These are phyloP conservation scores for Psilocybe sp. DNA, from an alignment of 768 basidiomycete species.

Conservation along the genomic window DNA sequence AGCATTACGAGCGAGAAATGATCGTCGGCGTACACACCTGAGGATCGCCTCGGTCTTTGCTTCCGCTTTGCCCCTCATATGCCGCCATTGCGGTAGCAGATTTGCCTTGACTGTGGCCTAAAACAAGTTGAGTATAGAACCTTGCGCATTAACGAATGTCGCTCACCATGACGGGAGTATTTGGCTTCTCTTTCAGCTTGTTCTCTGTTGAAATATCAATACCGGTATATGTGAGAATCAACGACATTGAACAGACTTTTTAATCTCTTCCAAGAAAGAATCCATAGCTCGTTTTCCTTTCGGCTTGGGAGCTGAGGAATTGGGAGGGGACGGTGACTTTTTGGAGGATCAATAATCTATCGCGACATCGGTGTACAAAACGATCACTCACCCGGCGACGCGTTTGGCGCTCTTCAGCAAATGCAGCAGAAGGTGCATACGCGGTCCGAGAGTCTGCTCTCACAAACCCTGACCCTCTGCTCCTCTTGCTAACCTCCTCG, in stretches of 20 bases:
- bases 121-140: background rate
- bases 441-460: slow-evolving; percentile 53
- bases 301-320: slow-evolving; percentile 53
- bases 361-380: background rate
- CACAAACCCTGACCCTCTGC: slow-evolving; percentile 53
- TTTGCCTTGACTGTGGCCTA: slow-evolving; percentile 57
- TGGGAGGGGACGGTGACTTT: slow-evolving; percentile 62
- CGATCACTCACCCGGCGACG: slow-evolving; percentile 9
- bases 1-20: background rate
- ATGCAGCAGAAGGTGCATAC: slow-evolving; percentile 39
- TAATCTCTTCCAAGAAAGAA: slow-evolving; percentile 93
- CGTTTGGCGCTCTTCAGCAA: slow-evolving; percentile 14
- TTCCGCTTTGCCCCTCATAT: slow-evolving; percentile 89
- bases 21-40: slow-evolving; percentile 47
- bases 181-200: slow-evolving; percentile 90
- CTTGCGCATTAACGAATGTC: background rate
- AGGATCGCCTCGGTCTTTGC: slow-evolving; percentile 84
- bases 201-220: slow-evolving; percentile 53
- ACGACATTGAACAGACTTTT: slow-evolving; percentile 50
- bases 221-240: background rate
- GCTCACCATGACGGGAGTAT: slow-evolving; percentile 64
- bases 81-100: slow-evolving; percentile 95
- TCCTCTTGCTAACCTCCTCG: slow-evolving; percentile 51
- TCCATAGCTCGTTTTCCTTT: slow-evolving; percentile 98
- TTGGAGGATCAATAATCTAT: background rate